phyloP scores from a whole-genome alignment of 768 basidiomycete genomes.

The Strobilomyces dryophilus region DNA sequence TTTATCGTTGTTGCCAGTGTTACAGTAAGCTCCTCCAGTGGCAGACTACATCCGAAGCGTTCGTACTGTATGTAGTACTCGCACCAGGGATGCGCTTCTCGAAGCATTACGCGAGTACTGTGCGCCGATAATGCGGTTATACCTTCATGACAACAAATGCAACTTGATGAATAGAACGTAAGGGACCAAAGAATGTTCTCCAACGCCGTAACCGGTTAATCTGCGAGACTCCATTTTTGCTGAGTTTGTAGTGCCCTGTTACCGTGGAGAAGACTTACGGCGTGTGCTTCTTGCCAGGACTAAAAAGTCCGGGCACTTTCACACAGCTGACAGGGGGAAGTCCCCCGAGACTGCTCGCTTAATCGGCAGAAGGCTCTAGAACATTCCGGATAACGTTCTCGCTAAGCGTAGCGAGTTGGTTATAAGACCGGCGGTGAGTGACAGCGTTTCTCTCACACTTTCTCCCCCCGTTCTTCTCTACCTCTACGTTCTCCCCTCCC shows the following conservation, averaged over 20 bases:
- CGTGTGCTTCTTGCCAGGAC: not conserved
- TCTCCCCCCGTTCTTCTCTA: too few species aligned
- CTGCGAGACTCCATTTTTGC: too few species aligned
- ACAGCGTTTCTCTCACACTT: too few species aligned
- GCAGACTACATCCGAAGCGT: not conserved
- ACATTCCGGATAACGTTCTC: too few species aligned
- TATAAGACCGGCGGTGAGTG: too few species aligned
- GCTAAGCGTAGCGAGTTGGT: too few species aligned
- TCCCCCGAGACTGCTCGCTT: not conserved
- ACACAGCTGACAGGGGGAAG: not conserved
- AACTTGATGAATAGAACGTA: slow-evolving; percentile 1
- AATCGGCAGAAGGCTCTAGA: too few species aligned
- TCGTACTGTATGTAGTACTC: not conserved
- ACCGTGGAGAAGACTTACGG: not conserved
- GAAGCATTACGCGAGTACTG: not conserved
- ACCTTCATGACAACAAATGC: not conserved
- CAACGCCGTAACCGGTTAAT: not conserved
- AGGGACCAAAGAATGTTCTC: not conserved
- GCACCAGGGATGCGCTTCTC: not conserved
- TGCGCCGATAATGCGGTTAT: slow-evolving; percentile 1
- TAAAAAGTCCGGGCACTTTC: not conserved
- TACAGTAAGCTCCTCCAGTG: too few species aligned
- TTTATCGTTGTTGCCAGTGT: not conserved
- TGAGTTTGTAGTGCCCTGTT: not conserved
- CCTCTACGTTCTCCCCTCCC: too few species aligned